Conservation (phyloP, 2,329 filamentous ascomycete genomes). For the Fusarium continuum region DNA sequence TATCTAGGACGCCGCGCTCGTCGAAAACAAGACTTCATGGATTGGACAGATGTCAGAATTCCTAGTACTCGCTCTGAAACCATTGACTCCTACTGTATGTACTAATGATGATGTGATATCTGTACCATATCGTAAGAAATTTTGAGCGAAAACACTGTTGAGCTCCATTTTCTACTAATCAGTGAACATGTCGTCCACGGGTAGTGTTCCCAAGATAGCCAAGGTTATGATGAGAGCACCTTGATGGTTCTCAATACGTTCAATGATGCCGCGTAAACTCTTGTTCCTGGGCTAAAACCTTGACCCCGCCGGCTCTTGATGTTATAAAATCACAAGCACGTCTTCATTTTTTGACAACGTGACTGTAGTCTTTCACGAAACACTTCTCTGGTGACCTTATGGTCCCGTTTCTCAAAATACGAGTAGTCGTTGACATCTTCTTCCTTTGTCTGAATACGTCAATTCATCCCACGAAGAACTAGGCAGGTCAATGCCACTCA, state of each 20-base stretch:
- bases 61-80: too few species aligned
- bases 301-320: constrained; percentile 6
- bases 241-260: constrained; percentile 19
- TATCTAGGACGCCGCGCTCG: not conserved
- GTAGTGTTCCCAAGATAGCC: not conserved
- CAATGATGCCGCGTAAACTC: constrained; percentile 4
- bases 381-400: too few species aligned
- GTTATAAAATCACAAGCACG: constrained; percentile 13
- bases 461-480: not conserved
- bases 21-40: not conserved
- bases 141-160: not conserved
- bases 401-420: not conserved
- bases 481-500: not conserved
- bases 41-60: not conserved
- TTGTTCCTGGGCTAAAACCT: not conserved
- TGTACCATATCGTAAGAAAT: not conserved
- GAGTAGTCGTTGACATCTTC: too few species aligned
- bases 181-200: too few species aligned
- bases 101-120: not conserved
- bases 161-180: not conserved
- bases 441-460: not conserved
- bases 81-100: not conserved
- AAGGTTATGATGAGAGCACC: constrained; percentile 1
- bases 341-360: not conserved
- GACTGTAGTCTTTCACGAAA: too few species aligned